Evolutionary conservation across 179 eudicot genomes (phyloP).

Genomic region (Silene vulgaris): DNA sequence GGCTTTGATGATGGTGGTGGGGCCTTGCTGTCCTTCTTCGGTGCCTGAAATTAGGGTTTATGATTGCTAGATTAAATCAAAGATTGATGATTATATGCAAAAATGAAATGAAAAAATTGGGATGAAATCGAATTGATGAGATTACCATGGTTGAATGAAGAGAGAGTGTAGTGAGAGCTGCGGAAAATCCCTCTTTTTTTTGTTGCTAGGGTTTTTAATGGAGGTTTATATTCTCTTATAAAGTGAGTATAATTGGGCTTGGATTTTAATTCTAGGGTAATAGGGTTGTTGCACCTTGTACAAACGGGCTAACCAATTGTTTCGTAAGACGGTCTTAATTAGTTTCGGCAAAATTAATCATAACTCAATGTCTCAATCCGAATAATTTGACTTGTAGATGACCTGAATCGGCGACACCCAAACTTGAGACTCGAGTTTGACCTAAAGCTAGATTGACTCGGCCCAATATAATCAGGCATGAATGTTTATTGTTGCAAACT

Average conservation of each 20-base stretch:
- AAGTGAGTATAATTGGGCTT: not conserved
- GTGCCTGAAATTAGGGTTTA: slow-evolving; percentile 41
- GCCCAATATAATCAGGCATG: too few relatives aligned
- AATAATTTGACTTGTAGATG: too few relatives aligned
- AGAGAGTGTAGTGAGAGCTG: not conserved
- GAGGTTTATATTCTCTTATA: not conserved
- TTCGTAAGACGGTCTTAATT: too few relatives aligned
- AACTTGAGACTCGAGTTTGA: too few relatives aligned
- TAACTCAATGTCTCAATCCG: too few relatives aligned
- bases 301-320: too few relatives aligned
- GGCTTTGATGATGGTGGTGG: slow-evolving; percentile 86
- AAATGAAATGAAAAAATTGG: not conserved
- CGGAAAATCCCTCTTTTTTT: not conserved
- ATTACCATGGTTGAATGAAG: slow-evolving; percentile 10
- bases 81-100: too few relatives aligned
- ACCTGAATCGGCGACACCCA: too few relatives aligned
- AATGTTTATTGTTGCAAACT: too few relatives aligned
- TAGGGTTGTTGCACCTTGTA: too few relatives aligned
- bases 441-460: too few relatives aligned
- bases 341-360: too few relatives aligned
- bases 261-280: not conserved
- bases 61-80: not conserved
- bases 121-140: not conserved
- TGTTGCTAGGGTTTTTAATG: not conserved
- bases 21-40: slow-evolving; percentile 64